A percentile compares a stretch with the other conserved stretches of the same genome.
Conservation (phyloP, 139 green algal species). For the Chlamydomonas sp. region DNA sequence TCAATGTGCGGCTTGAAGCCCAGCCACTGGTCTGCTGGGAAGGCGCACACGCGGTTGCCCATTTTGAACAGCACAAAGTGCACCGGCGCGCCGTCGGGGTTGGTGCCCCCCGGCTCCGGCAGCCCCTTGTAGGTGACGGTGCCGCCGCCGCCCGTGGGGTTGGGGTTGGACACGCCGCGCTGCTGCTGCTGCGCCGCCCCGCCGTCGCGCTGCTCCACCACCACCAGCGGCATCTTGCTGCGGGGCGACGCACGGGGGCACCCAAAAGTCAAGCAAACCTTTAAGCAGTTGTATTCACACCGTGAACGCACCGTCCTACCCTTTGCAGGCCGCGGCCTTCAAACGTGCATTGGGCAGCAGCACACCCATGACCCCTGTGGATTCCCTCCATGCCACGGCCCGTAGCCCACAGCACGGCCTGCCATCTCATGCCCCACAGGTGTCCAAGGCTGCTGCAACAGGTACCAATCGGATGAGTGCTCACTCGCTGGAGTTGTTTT, state of each 20-base stretch:
- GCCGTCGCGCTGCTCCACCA: constrained; percentile 22
- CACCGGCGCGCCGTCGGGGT: constrained; percentile 13
- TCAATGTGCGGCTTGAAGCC: constrained; percentile 33
- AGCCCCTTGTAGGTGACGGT: background rate
- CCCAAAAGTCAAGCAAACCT: too few relatives aligned
- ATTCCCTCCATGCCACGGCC: too few relatives aligned
- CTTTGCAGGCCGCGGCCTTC: too few relatives aligned
- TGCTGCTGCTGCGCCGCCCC: background rate
- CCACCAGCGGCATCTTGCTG: background rate
- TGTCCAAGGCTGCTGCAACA: background rate
- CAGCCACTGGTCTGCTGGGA: constrained; percentile 27
- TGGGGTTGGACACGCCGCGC: background rate
- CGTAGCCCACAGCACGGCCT: too few relatives aligned
- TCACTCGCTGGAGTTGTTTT: too few relatives aligned
- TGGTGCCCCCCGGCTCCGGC: constrained; percentile 15
- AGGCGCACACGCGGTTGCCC: constrained; percentile 2
- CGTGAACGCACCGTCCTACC: too few relatives aligned
- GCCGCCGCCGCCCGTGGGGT: background rate
- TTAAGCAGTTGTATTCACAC: too few relatives aligned
- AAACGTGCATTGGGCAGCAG: too few relatives aligned
- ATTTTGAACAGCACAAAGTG: constrained; percentile 21
- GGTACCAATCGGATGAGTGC: too few relatives aligned
- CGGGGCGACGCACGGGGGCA: background rate
- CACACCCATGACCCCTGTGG: too few relatives aligned
- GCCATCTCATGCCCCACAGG: too few relatives aligned